A percentile compares a stretch with the other conserved stretches of the same genome.
phyloP scores from a whole-genome alignment of 441 rosid genomes.

The Bruguiera hainesii region DNA sequence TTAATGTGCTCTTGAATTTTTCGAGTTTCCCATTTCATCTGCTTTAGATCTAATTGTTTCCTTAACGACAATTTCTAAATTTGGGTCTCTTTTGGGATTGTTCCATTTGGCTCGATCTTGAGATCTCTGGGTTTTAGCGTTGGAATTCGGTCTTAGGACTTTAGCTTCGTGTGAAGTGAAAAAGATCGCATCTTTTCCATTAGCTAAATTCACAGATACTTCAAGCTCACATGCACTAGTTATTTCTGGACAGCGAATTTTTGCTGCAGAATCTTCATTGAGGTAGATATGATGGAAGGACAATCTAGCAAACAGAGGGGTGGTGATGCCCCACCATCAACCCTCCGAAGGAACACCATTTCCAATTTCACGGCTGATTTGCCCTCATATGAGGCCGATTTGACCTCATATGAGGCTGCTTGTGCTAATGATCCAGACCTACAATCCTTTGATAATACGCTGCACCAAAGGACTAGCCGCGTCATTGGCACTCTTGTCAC shows the following conservation, averaged over 20 bases:
- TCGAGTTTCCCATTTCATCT: neutral
- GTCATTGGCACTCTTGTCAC: conserved; percentile 59
- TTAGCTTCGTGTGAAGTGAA: neutral
- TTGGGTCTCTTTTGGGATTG: neutral
- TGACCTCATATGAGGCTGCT: conserved; percentile 65
- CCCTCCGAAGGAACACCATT: conserved; percentile 27
- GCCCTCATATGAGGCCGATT: conserved; percentile 56
- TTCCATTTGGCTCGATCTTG: neutral
- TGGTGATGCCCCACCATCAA: conserved; percentile 15
- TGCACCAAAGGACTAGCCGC: conserved; percentile 60
- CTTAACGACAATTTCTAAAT: neutral
- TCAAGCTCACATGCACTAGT: conserved; percentile 6
- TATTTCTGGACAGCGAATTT: neutral
- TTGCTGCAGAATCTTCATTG: neutral
- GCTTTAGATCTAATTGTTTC: conserved; percentile 13
- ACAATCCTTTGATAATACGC: conserved; percentile 53
- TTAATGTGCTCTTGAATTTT: conserved; percentile 21
- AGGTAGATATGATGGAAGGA: conserved; percentile 49
- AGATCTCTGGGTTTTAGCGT: neutral
- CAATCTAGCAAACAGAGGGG: conserved; percentile 32
- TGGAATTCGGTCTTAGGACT: conserved; percentile 1
- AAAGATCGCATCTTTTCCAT: conserved; percentile 23
- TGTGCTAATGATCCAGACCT: conserved; percentile 60
- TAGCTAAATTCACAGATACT: neutral
- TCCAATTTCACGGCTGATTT: conserved; percentile 43